Conservation (phyloP, 495 filamentous ascomycete species). For the Penicillium canescens region DNA sequence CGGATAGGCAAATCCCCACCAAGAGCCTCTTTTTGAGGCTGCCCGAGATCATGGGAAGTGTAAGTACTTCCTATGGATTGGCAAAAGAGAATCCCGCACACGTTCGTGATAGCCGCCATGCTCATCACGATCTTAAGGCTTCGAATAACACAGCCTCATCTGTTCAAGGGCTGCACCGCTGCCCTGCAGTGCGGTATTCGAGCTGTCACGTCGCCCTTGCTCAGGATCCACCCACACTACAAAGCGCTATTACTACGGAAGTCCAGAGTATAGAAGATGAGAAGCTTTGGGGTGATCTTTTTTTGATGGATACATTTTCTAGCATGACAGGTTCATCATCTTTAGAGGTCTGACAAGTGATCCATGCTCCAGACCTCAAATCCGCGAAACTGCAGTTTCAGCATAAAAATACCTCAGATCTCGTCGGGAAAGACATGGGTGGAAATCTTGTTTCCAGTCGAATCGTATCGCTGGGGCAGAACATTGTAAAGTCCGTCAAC, state of each 20-base stretch:
- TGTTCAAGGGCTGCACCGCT: neutral
- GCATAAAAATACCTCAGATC: conserved; percentile 1
- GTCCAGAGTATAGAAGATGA: conserved; percentile 15
- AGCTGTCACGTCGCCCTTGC: neutral
- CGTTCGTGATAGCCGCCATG: conserved; percentile 1
- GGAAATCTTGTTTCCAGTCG: conserved; percentile 19
- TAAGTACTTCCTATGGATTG: conserved; percentile 12
- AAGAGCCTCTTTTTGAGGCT: conserved; percentile 15
- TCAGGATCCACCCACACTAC: conserved; percentile 7
- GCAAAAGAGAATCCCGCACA: conserved; percentile 8
- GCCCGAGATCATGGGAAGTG: conserved; percentile 18
- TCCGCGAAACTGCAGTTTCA: neutral
- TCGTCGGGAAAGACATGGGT: conserved; percentile 22
- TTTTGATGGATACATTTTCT: conserved; percentile 4
- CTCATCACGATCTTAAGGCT: conserved; percentile 2
- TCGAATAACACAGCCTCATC: neutral
- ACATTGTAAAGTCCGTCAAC: conserved; percentile 15
- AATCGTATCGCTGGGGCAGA: conserved; percentile 13
- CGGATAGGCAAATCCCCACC: conserved; percentile 5
- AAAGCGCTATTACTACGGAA: conserved; percentile 12
- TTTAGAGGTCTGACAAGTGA: neutral
- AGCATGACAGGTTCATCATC: conserved; percentile 4
- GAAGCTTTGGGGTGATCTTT: conserved; percentile 6
- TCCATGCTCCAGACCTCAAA: neutral
- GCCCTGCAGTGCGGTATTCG: neutral